Evolutionary conservation across 495 filamentous ascomycete genomes (phyloP), one percentile per base, ranked within the genome.

Genomic region (Chaetomium tenue): DNA sequence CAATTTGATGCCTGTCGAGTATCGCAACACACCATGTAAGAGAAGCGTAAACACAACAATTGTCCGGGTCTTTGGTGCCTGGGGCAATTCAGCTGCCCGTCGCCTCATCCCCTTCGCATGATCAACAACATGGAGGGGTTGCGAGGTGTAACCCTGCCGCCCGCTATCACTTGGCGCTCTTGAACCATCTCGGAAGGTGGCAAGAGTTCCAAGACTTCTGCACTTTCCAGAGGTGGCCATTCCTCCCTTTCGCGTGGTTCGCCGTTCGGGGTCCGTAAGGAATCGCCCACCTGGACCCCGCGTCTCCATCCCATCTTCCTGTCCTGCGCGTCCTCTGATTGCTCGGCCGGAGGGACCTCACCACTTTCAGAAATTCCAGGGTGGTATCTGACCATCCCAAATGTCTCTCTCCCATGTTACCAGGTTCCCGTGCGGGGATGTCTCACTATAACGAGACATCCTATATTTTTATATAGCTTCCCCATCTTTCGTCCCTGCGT

Each of bases 91-190:
- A 30, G 6, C 33, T 8, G 9, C 33, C 33, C 8, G 9, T 37
- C n/a, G n/a, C n/a, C n/a, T n/a, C n/a, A n/a, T n/a, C n/a, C 33
- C 33, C 33, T 37, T 37, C 33, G 33, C 33, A 8, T 37, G 33
- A 37, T 37, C 33, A 37, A 8, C 33, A 37, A 47, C 2, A 50
- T 44, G 48, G 28, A 51, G 61, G 50, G 51, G 51, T 11, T 26
- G 5, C 25, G 50, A 42, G 6, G 42, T 18, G 37, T 50, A 64
- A 57, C 30, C 65, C 51, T 55, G 40, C 33, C 37, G 58, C 48
- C 56, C 39, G 30, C 53, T 68, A 64, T 65, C 61, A 64, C 66
- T 68, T 68, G 66, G 66, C 66, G n/a, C 66, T 59, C 61, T 68
- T 68, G 53, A 25, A 60, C 66, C 15, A 52, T 68, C 51, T 68